Conservation (phyloP, 2,329 filamentous ascomycete species). For the Capronia coronata region DNA sequence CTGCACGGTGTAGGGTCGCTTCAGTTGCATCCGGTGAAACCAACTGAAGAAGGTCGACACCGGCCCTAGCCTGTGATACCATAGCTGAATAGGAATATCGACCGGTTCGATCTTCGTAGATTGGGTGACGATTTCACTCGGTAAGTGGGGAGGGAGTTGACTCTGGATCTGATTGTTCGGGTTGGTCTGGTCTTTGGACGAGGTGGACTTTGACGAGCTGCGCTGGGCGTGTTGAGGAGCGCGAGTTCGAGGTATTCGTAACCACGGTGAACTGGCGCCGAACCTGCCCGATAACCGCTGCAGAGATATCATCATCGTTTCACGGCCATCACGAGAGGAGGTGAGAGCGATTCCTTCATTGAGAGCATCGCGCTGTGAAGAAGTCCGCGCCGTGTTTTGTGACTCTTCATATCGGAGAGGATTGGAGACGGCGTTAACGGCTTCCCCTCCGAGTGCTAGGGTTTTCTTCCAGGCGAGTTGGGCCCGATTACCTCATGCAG, state of each 20-base stretch:
- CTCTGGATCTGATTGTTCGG: neutral
- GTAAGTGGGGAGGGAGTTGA: constrained; percentile 11
- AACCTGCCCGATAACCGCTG: constrained; percentile 17
- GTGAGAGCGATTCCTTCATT: neutral
- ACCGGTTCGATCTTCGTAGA: constrained; percentile 20
- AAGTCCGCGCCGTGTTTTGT: constrained; percentile 1
- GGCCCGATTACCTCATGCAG: too few relatives aligned
- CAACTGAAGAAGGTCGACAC: constrained; percentile 28
- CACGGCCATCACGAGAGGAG: constrained; percentile 5
- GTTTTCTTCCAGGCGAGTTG: too few relatives aligned
- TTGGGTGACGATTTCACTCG: constrained; percentile 9
- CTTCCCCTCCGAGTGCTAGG: too few relatives aligned
- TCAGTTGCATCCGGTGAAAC: constrained; percentile 55
- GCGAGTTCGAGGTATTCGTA: constrained; percentile 12
- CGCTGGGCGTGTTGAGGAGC: constrained; percentile 13
- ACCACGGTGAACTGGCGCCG: constrained; percentile 17
- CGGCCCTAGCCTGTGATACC: constrained; percentile 28
- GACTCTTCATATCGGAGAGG: constrained; percentile 3
- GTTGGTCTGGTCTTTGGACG: constrained; percentile 7
- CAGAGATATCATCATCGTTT: constrained; percentile 15
- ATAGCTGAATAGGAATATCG: constrained; percentile 26
- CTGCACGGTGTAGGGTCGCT: constrained; percentile 72
- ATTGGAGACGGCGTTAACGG: neutral
- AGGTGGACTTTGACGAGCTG: constrained; percentile 7
- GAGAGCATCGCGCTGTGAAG: neutral